A percentile compares a stretch with the other conserved stretches of the same genome.
phyloP scores from a whole-genome alignment of 2,329 filamentous ascomycete species.

The Sarocladium strictum region DNA sequence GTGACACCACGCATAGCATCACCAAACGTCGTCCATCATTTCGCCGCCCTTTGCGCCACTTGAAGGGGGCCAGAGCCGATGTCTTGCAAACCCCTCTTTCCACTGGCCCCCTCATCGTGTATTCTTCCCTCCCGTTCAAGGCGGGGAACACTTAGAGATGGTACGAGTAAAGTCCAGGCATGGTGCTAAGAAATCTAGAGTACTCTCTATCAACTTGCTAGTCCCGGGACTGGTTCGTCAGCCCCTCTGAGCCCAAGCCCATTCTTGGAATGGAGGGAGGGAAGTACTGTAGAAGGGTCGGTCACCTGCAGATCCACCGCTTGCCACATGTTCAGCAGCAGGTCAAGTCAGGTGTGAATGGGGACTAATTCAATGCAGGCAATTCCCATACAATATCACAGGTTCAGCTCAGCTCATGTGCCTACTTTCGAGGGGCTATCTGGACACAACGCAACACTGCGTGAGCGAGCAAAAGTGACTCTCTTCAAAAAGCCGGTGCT shows the following conservation, averaged over 20 bases:
- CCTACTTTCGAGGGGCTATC: background rate
- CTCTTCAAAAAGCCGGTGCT: background rate
- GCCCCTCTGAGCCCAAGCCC: background rate
- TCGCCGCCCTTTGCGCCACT: background rate
- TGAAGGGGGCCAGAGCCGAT: background rate
- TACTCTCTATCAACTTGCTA: background rate
- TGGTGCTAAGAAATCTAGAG: background rate
- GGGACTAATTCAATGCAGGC: background rate
- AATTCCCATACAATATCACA: background rate
- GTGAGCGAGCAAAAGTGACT: background rate
- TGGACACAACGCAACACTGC: background rate
- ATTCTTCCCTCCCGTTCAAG: background rate
- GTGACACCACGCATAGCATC: background rate
- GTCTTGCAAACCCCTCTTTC: slow-evolving; percentile 2
- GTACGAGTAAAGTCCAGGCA: background rate
- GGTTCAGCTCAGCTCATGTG: background rate
- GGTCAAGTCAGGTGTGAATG: background rate
- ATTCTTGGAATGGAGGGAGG: slow-evolving; percentile 1
- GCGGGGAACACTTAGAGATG: background rate
- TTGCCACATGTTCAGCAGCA: background rate
- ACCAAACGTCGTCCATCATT: background rate
- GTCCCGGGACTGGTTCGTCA: background rate
- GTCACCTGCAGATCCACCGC: background rate
- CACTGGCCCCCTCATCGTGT: background rate
- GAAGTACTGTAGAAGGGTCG: background rate